Evolutionary conservation across 345 rosid genomes (phyloP), one percentile per base, ranked within the genome.

Genomic region (Syzygium oleosum): DNA sequence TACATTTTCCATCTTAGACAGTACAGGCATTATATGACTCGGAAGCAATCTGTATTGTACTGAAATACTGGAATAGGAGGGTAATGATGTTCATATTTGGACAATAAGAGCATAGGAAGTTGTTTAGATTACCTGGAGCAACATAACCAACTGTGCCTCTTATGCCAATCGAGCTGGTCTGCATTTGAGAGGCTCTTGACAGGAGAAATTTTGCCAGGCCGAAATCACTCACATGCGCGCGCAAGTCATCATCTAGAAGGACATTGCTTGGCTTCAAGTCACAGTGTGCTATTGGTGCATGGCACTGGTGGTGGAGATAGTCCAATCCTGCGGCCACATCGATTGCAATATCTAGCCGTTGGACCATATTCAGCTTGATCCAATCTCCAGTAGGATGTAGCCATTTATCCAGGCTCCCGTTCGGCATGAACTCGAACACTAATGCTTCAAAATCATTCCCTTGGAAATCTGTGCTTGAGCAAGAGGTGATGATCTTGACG

Each of bases 391-490:
- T 46, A 6, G 86, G 87, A 84, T 86, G 87, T 55, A 91, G 59
- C 92, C 88, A 89, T 4, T 85, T 85, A 6, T 91, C 89, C 29
- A 91, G 52, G 84, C 87, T 87, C 15, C 88, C 90, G 12, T 89
- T 91, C 4, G 51, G 53, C 88, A 91, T 87, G 86, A 87, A 91
- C 73, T 91, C 84, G 38, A 54, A 91, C 3, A 91, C 86, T 2
- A 91, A 52, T 58, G 92, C 91, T 85, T 87, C 89, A 84, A 88
- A 91, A 29, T 88, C 90, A 27, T 89, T 80, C 17, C 91, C 91
- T 4, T 56, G 46, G 52, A 16, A 88, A 49, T 91, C 90, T 1
- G 88, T 16, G 59, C 61, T 86, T 3, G 88, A 91, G 84, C 90
- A 91, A 7, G 86, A 59, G 27, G 87, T 89, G 27, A 89, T 7